These are phyloP conservation scores for Exobasidium cylindrosporum DNA, from an alignment of 1,284 basidiomycete species.

Conservation along the genomic window DNA sequence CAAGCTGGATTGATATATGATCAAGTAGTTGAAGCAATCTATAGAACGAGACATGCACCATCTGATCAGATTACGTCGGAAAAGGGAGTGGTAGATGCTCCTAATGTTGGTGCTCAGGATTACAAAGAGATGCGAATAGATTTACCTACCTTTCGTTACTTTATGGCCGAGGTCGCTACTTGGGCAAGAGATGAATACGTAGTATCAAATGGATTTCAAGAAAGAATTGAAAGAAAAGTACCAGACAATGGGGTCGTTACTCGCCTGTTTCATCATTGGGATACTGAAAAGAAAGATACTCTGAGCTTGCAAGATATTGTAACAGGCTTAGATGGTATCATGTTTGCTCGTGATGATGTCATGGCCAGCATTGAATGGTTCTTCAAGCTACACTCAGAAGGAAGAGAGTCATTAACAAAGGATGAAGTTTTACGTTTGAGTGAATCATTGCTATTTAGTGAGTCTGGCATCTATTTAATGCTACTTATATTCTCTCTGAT, in stretches of 20 bases:
- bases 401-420: conserved; percentile 88
- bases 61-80: background rate
- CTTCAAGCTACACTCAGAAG: conserved; percentile 84
- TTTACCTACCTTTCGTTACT: conserved; percentile 79
- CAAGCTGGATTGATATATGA: conserved; percentile 62
- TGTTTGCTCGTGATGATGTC: conserved; percentile 71
- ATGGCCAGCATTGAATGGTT: conserved; percentile 99
- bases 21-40: conserved; percentile 53
- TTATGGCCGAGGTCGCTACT: conserved; percentile 86
- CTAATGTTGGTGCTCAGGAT: conserved; percentile 35
- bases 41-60: conserved; percentile 49
- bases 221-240: conserved; percentile 49
- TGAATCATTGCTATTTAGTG: conserved; percentile 77
- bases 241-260: conserved; percentile 42
- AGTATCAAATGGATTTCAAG: conserved; percentile 60
- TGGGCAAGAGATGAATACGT: conserved; percentile 96
- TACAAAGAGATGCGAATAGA: conserved; percentile 75
- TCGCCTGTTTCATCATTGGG: conserved; percentile 48
- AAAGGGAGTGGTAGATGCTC: background rate
- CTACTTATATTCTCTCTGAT: background rate
- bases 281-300: conserved; percentile 43
- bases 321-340: conserved; percentile 80
- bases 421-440: conserved; percentile 89
- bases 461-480: conserved; percentile 47
- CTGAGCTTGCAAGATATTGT: conserved; percentile 69